These are phyloP conservation scores for Chenopodium quinoa DNA, from an alignment of 148 eudicot species.

Conservation along the genomic window DNA sequence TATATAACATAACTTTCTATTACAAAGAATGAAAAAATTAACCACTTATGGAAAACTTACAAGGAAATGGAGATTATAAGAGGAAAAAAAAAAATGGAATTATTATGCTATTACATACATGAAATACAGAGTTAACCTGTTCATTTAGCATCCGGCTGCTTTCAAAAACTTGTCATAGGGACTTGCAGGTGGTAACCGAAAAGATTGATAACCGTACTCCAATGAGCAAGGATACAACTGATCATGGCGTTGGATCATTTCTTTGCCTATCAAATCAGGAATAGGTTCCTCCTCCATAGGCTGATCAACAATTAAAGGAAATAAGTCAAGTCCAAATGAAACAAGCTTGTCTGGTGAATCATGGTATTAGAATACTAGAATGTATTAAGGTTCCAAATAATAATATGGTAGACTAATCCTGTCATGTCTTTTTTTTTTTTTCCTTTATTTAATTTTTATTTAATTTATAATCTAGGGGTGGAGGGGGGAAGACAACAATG, in stretches of 20 bases:
- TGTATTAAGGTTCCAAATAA: not conserved
- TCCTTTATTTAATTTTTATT: too few species aligned
- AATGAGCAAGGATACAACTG: conserved; percentile 47
- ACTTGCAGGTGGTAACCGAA: conserved; percentile 83
- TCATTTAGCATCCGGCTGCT: conserved; percentile 75
- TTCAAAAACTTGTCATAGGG: conserved; percentile 86
- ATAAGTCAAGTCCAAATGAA: conserved; percentile 2
- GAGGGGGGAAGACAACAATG: too few species aligned
- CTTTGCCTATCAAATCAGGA: conserved; percentile 29
- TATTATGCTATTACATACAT: conserved; percentile 29
- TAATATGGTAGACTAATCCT: too few species aligned
- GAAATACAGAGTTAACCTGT: conserved; percentile 23
- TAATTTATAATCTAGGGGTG: too few species aligned
- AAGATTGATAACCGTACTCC: conserved; percentile 55
- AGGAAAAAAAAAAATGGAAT: not conserved
- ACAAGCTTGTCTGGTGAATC: not conserved
- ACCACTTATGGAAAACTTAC: conserved; percentile 10
- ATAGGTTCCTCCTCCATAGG: conserved; percentile 36
- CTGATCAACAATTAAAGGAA: conserved; percentile 27
- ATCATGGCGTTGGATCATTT: conserved; percentile 32
- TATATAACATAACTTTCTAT: conserved; percentile 9
- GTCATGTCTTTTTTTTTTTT: too few species aligned
- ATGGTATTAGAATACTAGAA: not conserved
- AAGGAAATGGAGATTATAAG: not conserved
- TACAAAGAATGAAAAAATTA: conserved; percentile 40